Evolutionary conservation across 495 filamentous ascomycete species (phyloP), one percentile per base, ranked within the genome.

Genomic region (Collariella sp.): DNA sequence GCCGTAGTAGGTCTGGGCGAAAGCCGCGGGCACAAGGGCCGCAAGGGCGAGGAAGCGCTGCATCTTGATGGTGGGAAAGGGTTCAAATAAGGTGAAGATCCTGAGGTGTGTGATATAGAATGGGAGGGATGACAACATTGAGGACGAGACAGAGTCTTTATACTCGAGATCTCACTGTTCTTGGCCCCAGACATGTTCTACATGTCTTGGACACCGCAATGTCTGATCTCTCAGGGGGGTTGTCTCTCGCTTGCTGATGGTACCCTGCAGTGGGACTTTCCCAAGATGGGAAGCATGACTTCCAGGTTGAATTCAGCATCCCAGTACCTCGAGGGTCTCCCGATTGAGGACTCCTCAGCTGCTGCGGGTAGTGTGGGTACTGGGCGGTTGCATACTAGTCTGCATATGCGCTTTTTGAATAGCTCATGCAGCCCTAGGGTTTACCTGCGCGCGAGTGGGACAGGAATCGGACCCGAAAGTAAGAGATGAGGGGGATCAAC

Each of bases 1-100:
- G n/a, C 61, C 63, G 52, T 61, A 58, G 43, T 29, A 57, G 16
- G 42, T 40, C 11, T 48, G 46, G 4, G 50, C 51, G 23, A 62
- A 31, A 22, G 49, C 46, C 11, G 57, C 39, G 7, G 52, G 51
- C 20, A 48, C 29, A 36, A 43, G 12, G 29, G 55, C 50, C 35
- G 46, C 34, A 47, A 58, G 36, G 24, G 47, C 31, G 44, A 56
- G 41, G 45, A 61, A 2, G 39, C 12, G 31, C 34, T 46, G 38
- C 58, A 61, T 61, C 26, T 45, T 58, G 56, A 31, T 10, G 16
- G 19, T 39, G 24, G 40, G 16, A 23, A 26, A 29, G 1, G 13
- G 5, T n/a, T n/a, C n/a, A n/a, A n/a, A n/a, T n/a, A n/a, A n/a
- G n/a, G 19, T 29, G 49, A 6, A 1, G 7, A 13, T 31, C 13